Evolutionary conservation across 208 protist species (phyloP).

Genomic region (Kentomonas sorsogonicus): DNA sequence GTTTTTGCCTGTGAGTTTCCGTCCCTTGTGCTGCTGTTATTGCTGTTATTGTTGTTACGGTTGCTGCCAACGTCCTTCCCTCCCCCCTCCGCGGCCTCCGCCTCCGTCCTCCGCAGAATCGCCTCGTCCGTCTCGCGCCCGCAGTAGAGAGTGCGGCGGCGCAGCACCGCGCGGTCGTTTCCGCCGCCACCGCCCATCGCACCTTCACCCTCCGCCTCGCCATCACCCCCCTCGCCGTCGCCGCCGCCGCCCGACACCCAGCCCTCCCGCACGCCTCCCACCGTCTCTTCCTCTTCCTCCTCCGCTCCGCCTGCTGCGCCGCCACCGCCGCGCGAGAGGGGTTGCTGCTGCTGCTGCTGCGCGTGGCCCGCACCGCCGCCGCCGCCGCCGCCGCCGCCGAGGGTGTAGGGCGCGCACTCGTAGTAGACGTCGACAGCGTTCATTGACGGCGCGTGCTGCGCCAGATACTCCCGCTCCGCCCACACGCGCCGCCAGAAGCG

Average conservation of each 20-base stretch:
- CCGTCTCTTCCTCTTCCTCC: conserved; percentile 6
- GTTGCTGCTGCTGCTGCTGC: conserved; percentile 7
- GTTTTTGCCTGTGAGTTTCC: too few relatives aligned
- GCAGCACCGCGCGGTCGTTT: conserved; percentile 52
- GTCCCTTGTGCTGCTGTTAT: too few relatives aligned
- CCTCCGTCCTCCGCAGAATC: too few relatives aligned
- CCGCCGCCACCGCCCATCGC: too few relatives aligned
- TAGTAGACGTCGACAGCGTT: conserved; percentile 69
- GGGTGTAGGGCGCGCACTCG: conserved; percentile 57
- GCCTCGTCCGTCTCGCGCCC: too few relatives aligned
- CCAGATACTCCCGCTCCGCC: conserved; percentile 55
- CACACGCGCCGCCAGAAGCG: conserved; percentile 54
- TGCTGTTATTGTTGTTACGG: too few relatives aligned
- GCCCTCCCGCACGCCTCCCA: conserved; percentile 22
- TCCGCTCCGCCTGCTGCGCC: background rate
- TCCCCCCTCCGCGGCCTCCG: conserved; percentile 29
- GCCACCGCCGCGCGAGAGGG: too few relatives aligned
- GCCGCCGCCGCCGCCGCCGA: too few relatives aligned
- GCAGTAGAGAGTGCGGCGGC: too few relatives aligned
- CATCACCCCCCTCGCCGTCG: too few relatives aligned
- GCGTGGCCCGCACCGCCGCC: too few relatives aligned
- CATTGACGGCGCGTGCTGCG: conserved; percentile 49
- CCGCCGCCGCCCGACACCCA: conserved; percentile 47
- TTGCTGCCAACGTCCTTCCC: conserved; percentile 13
- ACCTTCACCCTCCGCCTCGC: too few relatives aligned